Percentiles rank a stretch among this genome's conserved stretches.
phyloP scores from a whole-genome alignment of 78 protist genomes.

The Bigelowiella natans region DNA sequence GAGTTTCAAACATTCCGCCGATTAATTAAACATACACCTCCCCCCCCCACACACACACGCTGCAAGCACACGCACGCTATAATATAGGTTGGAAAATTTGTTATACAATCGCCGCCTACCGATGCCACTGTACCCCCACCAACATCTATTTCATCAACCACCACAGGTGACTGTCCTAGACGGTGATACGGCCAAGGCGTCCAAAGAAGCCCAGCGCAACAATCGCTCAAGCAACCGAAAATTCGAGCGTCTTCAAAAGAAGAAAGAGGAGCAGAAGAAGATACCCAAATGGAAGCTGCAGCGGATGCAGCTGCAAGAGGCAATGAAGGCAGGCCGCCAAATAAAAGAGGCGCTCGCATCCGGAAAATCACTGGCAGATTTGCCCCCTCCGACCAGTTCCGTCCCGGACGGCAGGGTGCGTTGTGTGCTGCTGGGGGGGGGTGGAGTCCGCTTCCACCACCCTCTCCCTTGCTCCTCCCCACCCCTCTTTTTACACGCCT shows the following conservation, averaged over 20 bases:
- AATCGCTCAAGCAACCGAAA: not conserved
- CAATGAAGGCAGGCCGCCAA: not conserved
- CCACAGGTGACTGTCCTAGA: not conserved
- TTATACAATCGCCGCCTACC: too few relatives aligned
- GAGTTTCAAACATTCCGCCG: too few relatives aligned
- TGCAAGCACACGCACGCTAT: too few relatives aligned
- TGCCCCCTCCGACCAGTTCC: not conserved
- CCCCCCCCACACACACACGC: too few relatives aligned
- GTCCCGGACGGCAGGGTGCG: not conserved
- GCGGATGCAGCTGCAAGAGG: not conserved
- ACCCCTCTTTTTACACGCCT: too few relatives aligned
- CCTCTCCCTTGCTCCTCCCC: too few relatives aligned
- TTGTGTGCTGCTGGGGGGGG: not conserved
- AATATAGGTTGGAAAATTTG: too few relatives aligned
- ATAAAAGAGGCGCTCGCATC: not conserved
- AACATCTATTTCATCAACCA: too few relatives aligned
- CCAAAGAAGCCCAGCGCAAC: not conserved
- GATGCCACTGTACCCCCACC: too few relatives aligned
- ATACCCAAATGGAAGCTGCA: not conserved
- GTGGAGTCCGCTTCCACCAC: too few relatives aligned
- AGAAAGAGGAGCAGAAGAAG: not conserved
- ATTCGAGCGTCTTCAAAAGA: not conserved
- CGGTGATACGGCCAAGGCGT: not conserved
- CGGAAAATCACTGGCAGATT: not conserved
- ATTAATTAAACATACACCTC: too few relatives aligned